These are phyloP conservation scores for Lachnellula suecica DNA, from an alignment of 2,329 filamentous ascomycete species.

Conservation along the genomic window DNA sequence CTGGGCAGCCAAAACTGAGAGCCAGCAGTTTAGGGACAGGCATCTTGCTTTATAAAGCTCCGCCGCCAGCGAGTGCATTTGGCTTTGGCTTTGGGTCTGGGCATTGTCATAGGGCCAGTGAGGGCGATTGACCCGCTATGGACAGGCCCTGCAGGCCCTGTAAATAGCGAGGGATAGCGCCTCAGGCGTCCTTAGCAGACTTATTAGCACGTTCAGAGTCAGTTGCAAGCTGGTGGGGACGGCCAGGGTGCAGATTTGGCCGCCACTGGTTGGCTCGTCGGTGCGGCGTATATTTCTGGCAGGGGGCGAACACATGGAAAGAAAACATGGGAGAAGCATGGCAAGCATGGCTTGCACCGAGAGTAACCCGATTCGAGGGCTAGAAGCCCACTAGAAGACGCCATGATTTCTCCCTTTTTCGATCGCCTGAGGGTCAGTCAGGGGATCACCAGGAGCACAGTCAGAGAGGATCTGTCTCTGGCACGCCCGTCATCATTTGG, in stretches of 20 bases:
- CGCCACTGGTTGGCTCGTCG: background rate
- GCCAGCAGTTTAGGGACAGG: background rate
- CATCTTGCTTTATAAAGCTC: constrained; percentile 7
- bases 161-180: background rate
- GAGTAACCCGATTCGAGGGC: constrained; percentile 3
- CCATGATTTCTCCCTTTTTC: constrained; percentile 3
- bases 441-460: background rate
- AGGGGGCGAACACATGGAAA: constrained; percentile 1
- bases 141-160: background rate
- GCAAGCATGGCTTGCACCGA: constrained; percentile 1
- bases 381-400: constrained; percentile 11
- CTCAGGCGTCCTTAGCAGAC: background rate
- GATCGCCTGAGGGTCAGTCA: background rate
- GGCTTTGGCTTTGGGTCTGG: background rate
- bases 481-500: background rate
- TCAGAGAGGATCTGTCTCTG: background rate
- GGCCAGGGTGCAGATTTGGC: background rate
- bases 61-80: background rate
- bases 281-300: background rate
- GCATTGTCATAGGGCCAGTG: background rate
- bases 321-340: constrained; percentile 7
- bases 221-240: background rate
- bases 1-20: background rate
- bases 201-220: too few relatives aligned
- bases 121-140: background rate